Base-by-base conservation (phyloP, 768 basidiomycete genomes). In the Russula olivacea region DNA sequence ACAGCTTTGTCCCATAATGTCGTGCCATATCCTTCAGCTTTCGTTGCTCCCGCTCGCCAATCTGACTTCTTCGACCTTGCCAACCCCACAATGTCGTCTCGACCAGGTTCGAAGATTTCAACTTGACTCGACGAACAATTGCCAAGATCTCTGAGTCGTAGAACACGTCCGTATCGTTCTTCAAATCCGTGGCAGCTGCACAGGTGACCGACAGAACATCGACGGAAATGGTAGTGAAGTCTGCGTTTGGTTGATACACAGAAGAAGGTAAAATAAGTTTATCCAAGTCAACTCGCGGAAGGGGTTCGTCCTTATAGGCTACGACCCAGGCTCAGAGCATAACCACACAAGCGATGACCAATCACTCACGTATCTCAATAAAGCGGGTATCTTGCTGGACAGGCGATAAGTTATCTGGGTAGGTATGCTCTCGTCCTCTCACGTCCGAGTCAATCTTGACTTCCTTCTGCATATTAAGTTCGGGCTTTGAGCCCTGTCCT, bases 21-120 rank as follows among this genome's bases (percentile, higher is more conserved):
- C 83, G 81, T 8, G 87, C 86, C 6, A 93, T 76, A 57, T 91
- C 90, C 47, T 80, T 76, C 41, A 89, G 68, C 69, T 89, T 92
- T 59, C 74, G 79, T 68, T 83, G 81, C 66, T 91, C 91, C 51
- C 75, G 76, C 53, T 87, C 84, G 1, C 81, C 82, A 34, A 80
- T 68, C 23, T 72, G 75, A 51, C 81, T 78, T 43, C 76, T 76
- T 58, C 78, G 82, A 0, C 91, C 91, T 19, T 76, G 74, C 91
- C 91, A 93, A 23, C 81, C 81, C 89, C 89, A 93, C 19, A 93
- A 80, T 23, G 78, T 80, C 6, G 86, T 91, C 28, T 78, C 77
- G 4, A 83, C 89, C 17, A 93, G 77, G 14, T 87, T 86, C 38
- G 73, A 84, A n/a, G 79, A 75, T 59, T 76, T 83, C 0, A 81